Evolutionary conservation across 441 rosid species (phyloP), one percentile per base, ranked within the genome.

Genomic region (Populus hybrid): DNA sequence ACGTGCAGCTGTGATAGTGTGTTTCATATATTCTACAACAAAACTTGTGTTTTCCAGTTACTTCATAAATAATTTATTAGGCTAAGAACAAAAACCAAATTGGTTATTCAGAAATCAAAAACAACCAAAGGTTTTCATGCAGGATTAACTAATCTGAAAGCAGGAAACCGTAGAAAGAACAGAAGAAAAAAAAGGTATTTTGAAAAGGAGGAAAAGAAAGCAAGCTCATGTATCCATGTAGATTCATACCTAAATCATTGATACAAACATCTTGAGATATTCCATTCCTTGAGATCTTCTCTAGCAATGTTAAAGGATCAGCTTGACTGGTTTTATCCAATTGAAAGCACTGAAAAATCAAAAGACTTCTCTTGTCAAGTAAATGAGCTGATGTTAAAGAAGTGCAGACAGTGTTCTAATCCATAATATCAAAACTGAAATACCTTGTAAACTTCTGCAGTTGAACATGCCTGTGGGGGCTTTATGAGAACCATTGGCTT

Each of bases 401-500:
- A 57, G 67, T 20, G 21, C 28, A 69, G 40, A 14, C 10, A 28
- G 11, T 21, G 16, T 40, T 7, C 32, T 28, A 10, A 7, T 35
- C 26, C 38, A 34, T 64, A 23, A 53, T 8, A 32, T 21, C 20
- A 59, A 46, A 30, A 68, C 14, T 59, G 40, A 42, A 76, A 78
- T 89, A 94, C 98, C 94, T 88, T 92, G 90, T 94, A 95, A 81
- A 96, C 98, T 84, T 91, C 97, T 82, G 91, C 98, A 38, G 99
- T 96, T 65, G 99, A 77, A 81, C 98, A 96, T 78, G 97, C 97
- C 77, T 91, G 90, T 71, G 64, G 91, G 36, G 99, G 97, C 87
- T 95, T 96, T 84, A 94, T 85, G 67, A 96, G 94, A 79, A 92
- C 94, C 94, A 94, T 89, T 8, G 97, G 95, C 71, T 90, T 81